phyloP scores from a whole-genome alignment of 2,329 filamentous ascomycete genomes.

The Colletotrichum tropicicola region DNA sequence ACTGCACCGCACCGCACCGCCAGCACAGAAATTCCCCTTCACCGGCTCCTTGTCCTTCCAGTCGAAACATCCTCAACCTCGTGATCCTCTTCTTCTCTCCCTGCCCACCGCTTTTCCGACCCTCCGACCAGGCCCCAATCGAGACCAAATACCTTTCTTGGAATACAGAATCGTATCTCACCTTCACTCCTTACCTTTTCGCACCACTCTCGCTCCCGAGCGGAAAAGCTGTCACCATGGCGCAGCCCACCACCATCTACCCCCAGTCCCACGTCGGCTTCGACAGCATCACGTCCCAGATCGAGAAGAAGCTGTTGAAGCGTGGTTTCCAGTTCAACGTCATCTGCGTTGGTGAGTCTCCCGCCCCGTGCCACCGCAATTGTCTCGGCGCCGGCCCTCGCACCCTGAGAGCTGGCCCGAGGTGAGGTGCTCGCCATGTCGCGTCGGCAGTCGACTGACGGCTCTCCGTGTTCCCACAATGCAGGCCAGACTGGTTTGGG shows the following conservation, averaged over 20 bases:
- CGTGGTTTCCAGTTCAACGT: conserved; percentile 99
- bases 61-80: conserved; percentile 32
- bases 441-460: conserved; percentile 16
- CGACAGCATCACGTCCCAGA: conserved; percentile 99
- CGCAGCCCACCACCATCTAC: conserved; percentile 74
- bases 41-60: conserved; percentile 31
- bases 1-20: conserved; percentile 35
- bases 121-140: conserved; percentile 36
- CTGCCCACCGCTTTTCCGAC: conserved; percentile 27
- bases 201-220: conserved; percentile 40
- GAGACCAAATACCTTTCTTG: conserved; percentile 43
- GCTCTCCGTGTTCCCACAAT: conserved; percentile 5
- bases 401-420: background rate
- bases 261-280: conserved; percentile 99
- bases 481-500: conserved; percentile 96
- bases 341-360: conserved; percentile 92
- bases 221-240: conserved; percentile 52
- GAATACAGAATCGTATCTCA: conserved; percentile 37
- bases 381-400: background rate
- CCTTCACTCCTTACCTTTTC: conserved; percentile 40
- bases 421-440: conserved; percentile 3
- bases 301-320: conserved; percentile 99
- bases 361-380: background rate
- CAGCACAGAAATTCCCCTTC: conserved; percentile 47
- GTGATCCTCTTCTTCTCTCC: conserved; percentile 24